phyloP scores from a whole-genome alignment of 1,284 basidiomycete genomes.

The Ganoderma boninense region DNA sequence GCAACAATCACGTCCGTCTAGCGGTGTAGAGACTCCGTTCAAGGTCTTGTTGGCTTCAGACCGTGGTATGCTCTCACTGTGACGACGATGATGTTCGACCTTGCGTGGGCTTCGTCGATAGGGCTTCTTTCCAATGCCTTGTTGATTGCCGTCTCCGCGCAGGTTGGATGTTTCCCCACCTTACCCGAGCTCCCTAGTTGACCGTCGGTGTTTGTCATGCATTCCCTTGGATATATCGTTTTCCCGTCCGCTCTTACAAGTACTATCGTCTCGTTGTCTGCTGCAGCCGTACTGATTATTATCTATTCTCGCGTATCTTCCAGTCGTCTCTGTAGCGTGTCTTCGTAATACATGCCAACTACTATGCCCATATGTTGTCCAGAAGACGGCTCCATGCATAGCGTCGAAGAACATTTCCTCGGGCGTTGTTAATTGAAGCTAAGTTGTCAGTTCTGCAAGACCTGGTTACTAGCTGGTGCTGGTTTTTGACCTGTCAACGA shows the following conservation, averaged over 20 bases:
- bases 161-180: constrained; percentile 21
- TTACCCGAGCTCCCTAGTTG: constrained; percentile 24
- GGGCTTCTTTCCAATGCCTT: constrained; percentile 19
- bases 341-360: constrained; percentile 9
- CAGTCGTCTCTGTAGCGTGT: neutral
- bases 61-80: constrained; percentile 36
- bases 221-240: constrained; percentile 1
- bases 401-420: neutral
- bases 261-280: constrained; percentile 9
- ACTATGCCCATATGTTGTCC: neutral
- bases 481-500: neutral
- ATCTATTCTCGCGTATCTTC: constrained; percentile 12
- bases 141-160: constrained; percentile 14
- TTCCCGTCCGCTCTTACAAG: constrained; percentile 1
- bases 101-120: constrained; percentile 19
- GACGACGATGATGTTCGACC: constrained; percentile 39
- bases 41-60: constrained; percentile 25
- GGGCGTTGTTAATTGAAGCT: neutral
- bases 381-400: neutral
- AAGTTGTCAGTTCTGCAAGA: neutral
- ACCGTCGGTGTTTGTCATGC: constrained; percentile 24
- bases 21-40: constrained; percentile 35
- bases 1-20: constrained; percentile 46
- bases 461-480: neutral
- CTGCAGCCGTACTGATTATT: constrained; percentile 7